Evolutionary conservation across 169 alveolate species (phyloP).

Genomic region (Eimeria sp.): DNA sequence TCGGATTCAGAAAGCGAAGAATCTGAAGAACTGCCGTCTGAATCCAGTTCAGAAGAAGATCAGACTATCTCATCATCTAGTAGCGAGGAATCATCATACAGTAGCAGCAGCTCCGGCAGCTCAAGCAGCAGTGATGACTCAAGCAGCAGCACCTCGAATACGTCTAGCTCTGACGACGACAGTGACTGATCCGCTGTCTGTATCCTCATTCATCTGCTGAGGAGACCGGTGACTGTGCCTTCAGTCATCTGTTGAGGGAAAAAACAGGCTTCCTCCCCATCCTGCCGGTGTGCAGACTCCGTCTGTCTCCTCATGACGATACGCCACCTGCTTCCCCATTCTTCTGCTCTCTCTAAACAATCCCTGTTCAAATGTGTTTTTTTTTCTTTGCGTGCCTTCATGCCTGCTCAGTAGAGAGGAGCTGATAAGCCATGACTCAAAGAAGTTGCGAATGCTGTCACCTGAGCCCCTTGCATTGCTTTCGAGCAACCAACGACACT

Average conservation of each 20-base stretch:
- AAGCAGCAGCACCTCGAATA: slow-evolving; percentile 5
- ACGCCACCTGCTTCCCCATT: not conserved
- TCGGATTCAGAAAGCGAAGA: not conserved
- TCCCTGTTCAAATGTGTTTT: no score
- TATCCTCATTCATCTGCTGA: not conserved
- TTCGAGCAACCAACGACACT: no score
- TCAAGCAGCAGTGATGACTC: slow-evolving; percentile 4
- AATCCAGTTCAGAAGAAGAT: not conserved
- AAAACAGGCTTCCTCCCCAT: no score
- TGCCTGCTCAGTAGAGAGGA: no score
- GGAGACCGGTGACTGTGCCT: not conserved
- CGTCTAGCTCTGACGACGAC: slow-evolving; percentile 1
- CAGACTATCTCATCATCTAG: not conserved
- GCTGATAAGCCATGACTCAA: no score
- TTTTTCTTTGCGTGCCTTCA: not conserved
- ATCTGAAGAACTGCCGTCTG: not conserved
- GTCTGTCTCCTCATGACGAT: not conserved
- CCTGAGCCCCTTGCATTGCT: no score
- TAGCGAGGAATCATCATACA: not conserved
- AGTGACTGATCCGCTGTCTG: not conserved
- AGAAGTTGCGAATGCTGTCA: no score
- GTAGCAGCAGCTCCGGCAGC: not conserved
- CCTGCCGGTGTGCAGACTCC: not conserved
- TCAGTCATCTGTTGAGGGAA: not conserved
- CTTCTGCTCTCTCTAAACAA: not conserved